phyloP scores from a whole-genome alignment of 306 rosid species.

The Crataegus laevigata region DNA sequence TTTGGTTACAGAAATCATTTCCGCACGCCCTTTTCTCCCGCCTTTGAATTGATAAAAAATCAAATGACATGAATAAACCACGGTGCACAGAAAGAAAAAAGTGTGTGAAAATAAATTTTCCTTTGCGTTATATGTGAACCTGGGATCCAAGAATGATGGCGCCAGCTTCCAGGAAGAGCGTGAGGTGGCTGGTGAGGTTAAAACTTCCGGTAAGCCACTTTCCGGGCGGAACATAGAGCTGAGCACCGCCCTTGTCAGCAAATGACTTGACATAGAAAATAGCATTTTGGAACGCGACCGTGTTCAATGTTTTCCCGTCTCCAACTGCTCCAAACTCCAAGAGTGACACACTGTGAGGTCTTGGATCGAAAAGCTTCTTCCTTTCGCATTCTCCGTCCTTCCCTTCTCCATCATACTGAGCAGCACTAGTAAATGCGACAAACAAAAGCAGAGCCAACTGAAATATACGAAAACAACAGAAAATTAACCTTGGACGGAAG shows the following conservation, averaged over 20 bases:
- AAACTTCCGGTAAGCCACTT: conserved; percentile 65
- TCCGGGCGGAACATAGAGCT: conserved; percentile 58
- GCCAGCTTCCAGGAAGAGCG: conserved; percentile 56
- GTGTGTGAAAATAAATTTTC: neutral
- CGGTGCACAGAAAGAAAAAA: no score
- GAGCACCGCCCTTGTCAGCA: conserved; percentile 72
- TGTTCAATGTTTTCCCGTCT: conserved; percentile 62
- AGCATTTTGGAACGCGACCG: conserved; percentile 62
- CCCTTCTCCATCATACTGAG: conserved; percentile 8
- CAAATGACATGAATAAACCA: neutral
- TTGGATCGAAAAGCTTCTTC: conserved; percentile 12
- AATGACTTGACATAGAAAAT: conserved; percentile 63
- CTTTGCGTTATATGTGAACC: conserved; percentile 16
- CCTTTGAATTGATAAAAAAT: neutral
- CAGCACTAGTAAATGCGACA: conserved; percentile 25
- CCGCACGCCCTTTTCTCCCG: neutral
- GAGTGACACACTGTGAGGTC: conserved; percentile 69
- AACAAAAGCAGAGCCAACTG: conserved; percentile 37
- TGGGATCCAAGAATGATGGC: conserved; percentile 58
- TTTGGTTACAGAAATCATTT: neutral
- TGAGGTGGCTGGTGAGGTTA: conserved; percentile 65
- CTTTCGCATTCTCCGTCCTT: conserved; percentile 22
- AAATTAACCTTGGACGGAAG: neutral
- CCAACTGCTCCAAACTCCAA: conserved; percentile 69
- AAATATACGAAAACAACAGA: neutral